Base-by-base conservation (phyloP, 495 filamentous ascomycete genomes). In the Annulohypoxylon bovei region DNA sequence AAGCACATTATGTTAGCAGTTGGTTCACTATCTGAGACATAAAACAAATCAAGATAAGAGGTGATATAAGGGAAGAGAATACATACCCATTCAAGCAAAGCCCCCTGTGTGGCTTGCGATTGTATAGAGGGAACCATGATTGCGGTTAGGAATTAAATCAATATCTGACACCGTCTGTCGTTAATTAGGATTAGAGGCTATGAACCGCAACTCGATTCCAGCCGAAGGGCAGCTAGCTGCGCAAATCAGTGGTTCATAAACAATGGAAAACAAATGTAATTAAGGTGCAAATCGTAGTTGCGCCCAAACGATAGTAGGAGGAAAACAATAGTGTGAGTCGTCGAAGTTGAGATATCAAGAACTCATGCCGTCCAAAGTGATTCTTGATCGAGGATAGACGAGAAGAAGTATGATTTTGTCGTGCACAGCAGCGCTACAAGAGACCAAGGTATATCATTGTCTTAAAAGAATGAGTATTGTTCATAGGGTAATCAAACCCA, bases 41-140 rank as follows among this genome's bases (percentile, higher is more conserved):
- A 4, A 20, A 16, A 47, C 27, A 47, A 33, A 46, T 7, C 8
- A 27, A n/a, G 25, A 50, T 50, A 50, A 46, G 50, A 59, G 37
- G 16, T 20, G 39, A 46, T 3, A 16, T 30, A 32, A 22, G 18
- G 39, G 39, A 20, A 44, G 39, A 39, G 40, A 50, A 32, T 54
- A 75, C 75, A 18, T 75, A 83, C 79, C 82, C 82, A 84, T 78
- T 78, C 80, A 60, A 85, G 71, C 56, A 85, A 74, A 46, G 83
- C 82, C 40, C 67, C 67, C 57, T 82, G 79, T 42, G 74, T 71
- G 49, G 75, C 75, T 49, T 55, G 66, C 14, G 56, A 49, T 58
- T 67, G 75, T 32, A 76, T 49, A 35, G 71, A 76, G 2, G 71
- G 62, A 27, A 77, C 67, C 71, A 77, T 77, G 23, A 53, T 40